phyloP scores from a whole-genome alignment of 306 rosid genomes.

The Lagenaria siceraria region DNA sequence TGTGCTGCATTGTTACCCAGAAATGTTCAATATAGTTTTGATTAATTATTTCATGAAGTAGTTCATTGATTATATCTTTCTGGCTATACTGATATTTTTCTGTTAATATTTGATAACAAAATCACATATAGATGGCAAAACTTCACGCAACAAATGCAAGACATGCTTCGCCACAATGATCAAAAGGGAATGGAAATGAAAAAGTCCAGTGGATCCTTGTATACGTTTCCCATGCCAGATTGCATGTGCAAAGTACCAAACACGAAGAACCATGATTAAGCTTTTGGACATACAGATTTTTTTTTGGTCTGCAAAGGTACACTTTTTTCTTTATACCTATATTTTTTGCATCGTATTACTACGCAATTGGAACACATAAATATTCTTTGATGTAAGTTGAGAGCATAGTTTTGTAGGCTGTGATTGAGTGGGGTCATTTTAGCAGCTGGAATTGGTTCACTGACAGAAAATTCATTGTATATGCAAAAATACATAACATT shows the following conservation, averaged over 20 bases:
- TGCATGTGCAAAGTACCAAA: constrained; percentile 72
- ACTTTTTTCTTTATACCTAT: constrained; percentile 27
- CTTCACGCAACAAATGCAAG: constrained; percentile 55
- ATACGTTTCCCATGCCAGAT: constrained; percentile 92
- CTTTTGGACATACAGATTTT: background rate
- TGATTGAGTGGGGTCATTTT: constrained; percentile 8
- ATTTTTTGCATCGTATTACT: constrained; percentile 22
- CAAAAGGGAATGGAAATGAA: constrained; percentile 65
- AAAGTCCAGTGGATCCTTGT: constrained; percentile 59
- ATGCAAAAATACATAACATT: constrained; percentile 8
- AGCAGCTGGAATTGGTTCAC: constrained; percentile 7
- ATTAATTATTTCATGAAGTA: background rate
- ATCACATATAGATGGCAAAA: constrained; percentile 51
- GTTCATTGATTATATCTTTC: background rate
- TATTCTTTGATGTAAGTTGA: constrained; percentile 12
- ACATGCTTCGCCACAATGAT: constrained; percentile 77
- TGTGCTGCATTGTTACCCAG: background rate
- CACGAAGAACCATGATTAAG: constrained; percentile 15
- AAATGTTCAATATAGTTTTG: background rate
- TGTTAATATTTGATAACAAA: background rate
- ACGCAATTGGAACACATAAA: constrained; percentile 3
- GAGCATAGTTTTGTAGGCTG: constrained; percentile 4
- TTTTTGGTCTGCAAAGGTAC: constrained; percentile 10
- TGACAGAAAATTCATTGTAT: constrained; percentile 19
- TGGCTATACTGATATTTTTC: background rate